Percentiles rank a stretch among this genome's conserved stretches.
These are phyloP conservation scores for Wickerhamomyces xylosicus DNA, from an alignment of 805 yeast genomes.

Conservation along the genomic window DNA sequence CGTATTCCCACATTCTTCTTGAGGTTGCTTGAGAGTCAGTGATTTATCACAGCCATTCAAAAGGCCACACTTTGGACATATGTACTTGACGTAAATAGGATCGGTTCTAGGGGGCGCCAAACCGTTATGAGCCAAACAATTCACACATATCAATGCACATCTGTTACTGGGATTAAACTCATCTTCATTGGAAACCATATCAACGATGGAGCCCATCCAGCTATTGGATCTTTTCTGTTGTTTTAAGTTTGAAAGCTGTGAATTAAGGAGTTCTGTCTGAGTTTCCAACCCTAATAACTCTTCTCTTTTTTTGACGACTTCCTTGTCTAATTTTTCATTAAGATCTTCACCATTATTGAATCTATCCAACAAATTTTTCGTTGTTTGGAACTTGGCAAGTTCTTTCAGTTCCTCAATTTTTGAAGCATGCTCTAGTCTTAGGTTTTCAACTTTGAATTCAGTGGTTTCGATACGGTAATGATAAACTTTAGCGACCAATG, in stretches of 20 bases:
- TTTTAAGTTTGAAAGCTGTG: neutral
- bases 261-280: conserved; percentile 1
- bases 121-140: conserved; percentile 69
- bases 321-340: conserved; percentile 31
- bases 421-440: conserved; percentile 35
- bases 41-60: conserved; percentile 18
- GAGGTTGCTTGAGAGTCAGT: neutral
- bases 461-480: conserved; percentile 4
- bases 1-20: too few species aligned
- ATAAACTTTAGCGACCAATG: conserved; percentile 1
- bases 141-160: conserved; percentile 60
- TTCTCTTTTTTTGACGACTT: conserved; percentile 15
- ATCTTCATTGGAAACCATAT: conserved; percentile 46
- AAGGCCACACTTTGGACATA: conserved; percentile 57
- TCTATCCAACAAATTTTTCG: conserved; percentile 62
- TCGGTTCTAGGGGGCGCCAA: conserved; percentile 62
- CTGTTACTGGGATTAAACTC: conserved; percentile 50
- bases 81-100: conserved; percentile 41
- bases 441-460: conserved; percentile 16
- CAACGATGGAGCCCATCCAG: conserved; percentile 33
- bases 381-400: conserved; percentile 64
- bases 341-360: conserved; percentile 46
- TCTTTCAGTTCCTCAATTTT: conserved; percentile 61
- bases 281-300: conserved; percentile 4
- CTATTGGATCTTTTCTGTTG: neutral